These are phyloP conservation scores for Pythium guiyangense DNA, from an alignment of 352 stramenopile species.

Conservation along the genomic window DNA sequence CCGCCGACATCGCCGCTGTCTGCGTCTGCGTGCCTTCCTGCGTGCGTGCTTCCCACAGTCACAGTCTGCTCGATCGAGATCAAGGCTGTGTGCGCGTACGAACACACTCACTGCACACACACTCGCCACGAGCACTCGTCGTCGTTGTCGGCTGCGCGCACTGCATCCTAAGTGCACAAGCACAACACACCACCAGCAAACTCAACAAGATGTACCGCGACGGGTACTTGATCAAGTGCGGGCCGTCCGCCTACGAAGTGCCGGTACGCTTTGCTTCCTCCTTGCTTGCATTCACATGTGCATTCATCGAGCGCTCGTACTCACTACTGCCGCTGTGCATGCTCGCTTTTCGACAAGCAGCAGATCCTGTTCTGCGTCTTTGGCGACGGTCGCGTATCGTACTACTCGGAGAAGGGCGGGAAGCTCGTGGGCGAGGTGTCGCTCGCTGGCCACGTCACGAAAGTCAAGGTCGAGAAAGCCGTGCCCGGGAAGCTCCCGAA, in stretches of 20 bases:
- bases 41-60: too few species aligned
- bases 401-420: slow-evolving; percentile 71
- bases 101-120: too few species aligned
- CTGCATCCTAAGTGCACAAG: too few species aligned
- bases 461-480: slow-evolving; percentile 69
- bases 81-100: too few species aligned
- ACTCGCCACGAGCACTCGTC: slow-evolving; percentile 3
- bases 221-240: slow-evolving; percentile 72
- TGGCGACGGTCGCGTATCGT: slow-evolving; percentile 64
- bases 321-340: not conserved
- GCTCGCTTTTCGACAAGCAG: slow-evolving; percentile 16
- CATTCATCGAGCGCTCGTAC: too few species aligned
- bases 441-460: slow-evolving; percentile 67
- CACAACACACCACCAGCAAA: not conserved
- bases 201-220: slow-evolving; percentile 66
- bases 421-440: slow-evolving; percentile 55
- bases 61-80: too few species aligned
- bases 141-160: too few species aligned
- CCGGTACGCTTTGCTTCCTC: slow-evolving; percentile 26
- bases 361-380: slow-evolving; percentile 75
- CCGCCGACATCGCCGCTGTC: too few species aligned
- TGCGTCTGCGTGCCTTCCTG: not conserved
- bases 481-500: slow-evolving; percentile 62
- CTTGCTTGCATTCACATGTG: not conserved
- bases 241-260: slow-evolving; percentile 37